Evolutionary conservation across 306 rosid species (phyloP), one percentile per base, ranked within the genome.

Genomic region (Glycyrrhiza uralensis): DNA sequence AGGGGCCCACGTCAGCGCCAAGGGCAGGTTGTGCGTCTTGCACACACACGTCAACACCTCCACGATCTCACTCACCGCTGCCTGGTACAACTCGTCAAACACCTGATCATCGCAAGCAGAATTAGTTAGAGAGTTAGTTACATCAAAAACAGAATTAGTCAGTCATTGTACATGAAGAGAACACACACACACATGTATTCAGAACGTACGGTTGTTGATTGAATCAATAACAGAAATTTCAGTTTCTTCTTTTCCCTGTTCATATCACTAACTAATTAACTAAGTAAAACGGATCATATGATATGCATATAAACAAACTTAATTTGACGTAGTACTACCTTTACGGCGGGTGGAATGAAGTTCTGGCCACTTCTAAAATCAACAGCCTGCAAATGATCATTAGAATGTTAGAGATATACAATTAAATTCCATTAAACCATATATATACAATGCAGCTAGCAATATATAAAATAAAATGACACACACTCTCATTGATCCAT

Each of bases 1-100:
- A 0, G 92, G 87, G 0, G 81, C 86, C 95, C 95, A 89, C 9
- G 89, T 85, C 2, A 80, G 85, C 1, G 81, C 88, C 14, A 86
- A 66, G 1, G 92, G 89, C 69, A 89, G 45, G 50, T 79, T 76
- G 36, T 89, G 89, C 3, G 82, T 74, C 78, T 82, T 71, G 71
- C 91, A 82, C 49, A 81, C 91, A 0, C 84, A 65, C 13, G 74
- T 74, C 41, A 85, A 46, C 50, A 86, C 91, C 62, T 86, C 85
- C 12, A 74, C 28, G 3, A 83, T 85, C 81, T 89, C 89, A 36
- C 64, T 79, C 77, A 89, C 52, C 9, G 86, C 91, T 8, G 79
- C 84, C 50, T 82, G 82, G 44, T 78, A 86, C 61, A 84, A 38
- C 82, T 86, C 89, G 0, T 85, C 89, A 55, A 63, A 81, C 10